Evolutionary conservation across 129 eudicot genomes (phyloP).

Genomic region (Logfia minima): DNA sequence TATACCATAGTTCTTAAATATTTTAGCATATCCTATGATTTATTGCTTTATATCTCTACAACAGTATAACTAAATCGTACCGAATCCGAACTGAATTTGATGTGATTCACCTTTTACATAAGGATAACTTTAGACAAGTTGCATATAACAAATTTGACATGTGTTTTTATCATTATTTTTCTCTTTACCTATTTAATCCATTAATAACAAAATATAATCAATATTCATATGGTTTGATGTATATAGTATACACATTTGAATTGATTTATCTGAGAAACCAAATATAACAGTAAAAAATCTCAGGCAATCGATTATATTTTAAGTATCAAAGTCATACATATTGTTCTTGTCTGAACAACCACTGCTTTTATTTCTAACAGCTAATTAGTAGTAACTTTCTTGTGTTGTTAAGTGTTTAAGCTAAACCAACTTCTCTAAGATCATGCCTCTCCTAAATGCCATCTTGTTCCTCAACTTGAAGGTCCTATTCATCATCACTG

Average conservation of each 20-base stretch:
- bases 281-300: too few relatives aligned
- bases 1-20: too few relatives aligned
- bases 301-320: not conserved
- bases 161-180: too few relatives aligned
- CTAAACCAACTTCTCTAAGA: slow-evolving; percentile 24
- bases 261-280: too few relatives aligned
- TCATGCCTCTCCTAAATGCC: slow-evolving; percentile 11
- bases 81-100: not conserved
- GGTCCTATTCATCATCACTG: slow-evolving; percentile 23
- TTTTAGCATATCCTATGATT: not conserved
- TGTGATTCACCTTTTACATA: too few relatives aligned
- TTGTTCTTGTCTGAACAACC: slow-evolving; percentile 30
- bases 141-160: too few relatives aligned
- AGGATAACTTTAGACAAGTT: too few relatives aligned
- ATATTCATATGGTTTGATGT: too few relatives aligned
- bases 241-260: too few relatives aligned
- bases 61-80: not conserved
- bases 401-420: slow-evolving; percentile 17
- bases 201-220: too few relatives aligned
- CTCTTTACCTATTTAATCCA: too few relatives aligned
- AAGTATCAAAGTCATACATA: not conserved
- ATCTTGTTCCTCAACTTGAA: slow-evolving; percentile 17
- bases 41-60: too few relatives aligned
- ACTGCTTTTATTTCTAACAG: slow-evolving; percentile 22
- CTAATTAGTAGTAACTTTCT: slow-evolving; percentile 13